phyloP scores from a whole-genome alignment of 495 filamentous ascomycete species.

The Penicillium soppii region DNA sequence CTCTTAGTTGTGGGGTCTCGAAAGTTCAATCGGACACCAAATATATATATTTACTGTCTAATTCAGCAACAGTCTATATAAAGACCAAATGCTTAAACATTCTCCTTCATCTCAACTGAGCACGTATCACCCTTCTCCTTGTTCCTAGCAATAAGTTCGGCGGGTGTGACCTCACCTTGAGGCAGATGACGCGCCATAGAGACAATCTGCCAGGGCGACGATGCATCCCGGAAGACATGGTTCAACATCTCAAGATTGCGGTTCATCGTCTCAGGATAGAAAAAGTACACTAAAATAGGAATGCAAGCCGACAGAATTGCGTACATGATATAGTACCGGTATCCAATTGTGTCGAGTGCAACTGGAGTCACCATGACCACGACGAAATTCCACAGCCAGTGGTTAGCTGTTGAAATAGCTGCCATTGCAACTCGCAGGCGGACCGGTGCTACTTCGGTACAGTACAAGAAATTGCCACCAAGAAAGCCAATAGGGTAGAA shows the following conservation, averaged over 20 bases:
- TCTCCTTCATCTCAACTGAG: neutral
- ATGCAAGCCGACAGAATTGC: constrained; percentile 35
- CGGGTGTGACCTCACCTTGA: constrained; percentile 21
- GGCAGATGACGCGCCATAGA: constrained; percentile 31
- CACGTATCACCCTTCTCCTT: neutral
- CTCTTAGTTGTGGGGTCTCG: too few species aligned
- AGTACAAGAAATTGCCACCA: constrained; percentile 58
- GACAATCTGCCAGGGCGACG: constrained; percentile 31
- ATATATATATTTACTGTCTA: too few species aligned
- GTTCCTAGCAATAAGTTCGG: neutral
- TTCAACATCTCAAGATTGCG: constrained; percentile 67
- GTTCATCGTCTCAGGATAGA: constrained; percentile 67
- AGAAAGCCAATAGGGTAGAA: constrained; percentile 62
- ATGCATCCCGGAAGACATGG: constrained; percentile 60
- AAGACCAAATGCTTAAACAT: neutral
- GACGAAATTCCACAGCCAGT: constrained; percentile 56
- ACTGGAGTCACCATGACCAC: constrained; percentile 60
- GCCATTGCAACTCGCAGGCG: constrained; percentile 53
- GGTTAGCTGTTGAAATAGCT: constrained; percentile 39
- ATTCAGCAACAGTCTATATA: too few species aligned
- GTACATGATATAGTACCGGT: constrained; percentile 39
- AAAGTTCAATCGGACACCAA: too few species aligned
- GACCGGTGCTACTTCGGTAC: constrained; percentile 55
- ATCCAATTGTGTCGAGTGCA: constrained; percentile 34
- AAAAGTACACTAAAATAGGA: constrained; percentile 55